These are phyloP conservation scores for Phaeoacremonium minimum DNA, from an alignment of 2,329 filamentous ascomycete species.

Conservation along the genomic window DNA sequence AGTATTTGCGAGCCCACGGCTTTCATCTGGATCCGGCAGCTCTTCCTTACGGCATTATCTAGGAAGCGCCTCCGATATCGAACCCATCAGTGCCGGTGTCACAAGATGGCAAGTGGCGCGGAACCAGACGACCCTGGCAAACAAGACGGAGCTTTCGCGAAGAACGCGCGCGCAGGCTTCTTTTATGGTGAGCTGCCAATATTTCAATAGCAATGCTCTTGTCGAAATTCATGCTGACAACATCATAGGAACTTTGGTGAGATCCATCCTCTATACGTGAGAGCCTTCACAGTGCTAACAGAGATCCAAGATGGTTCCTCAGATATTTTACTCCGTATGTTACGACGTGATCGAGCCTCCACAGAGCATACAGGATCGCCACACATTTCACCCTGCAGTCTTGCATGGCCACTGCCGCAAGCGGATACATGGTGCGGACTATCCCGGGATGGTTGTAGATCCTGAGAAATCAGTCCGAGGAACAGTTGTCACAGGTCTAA, in stretches of 20 bases:
- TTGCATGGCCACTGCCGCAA: slow-evolving; percentile 68
- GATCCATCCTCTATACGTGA: too few relatives aligned
- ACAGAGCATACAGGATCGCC: slow-evolving; percentile 48
- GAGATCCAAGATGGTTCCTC: slow-evolving; percentile 64
- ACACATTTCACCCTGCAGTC: slow-evolving; percentile 68
- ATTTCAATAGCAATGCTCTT: too few relatives aligned
- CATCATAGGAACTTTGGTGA: slow-evolving; percentile 31
- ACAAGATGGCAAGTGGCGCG: too few relatives aligned
- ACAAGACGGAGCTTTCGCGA: too few relatives aligned
- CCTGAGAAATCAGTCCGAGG: slow-evolving; percentile 62
- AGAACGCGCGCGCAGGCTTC: slow-evolving; percentile 36
- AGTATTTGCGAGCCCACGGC: too few relatives aligned
- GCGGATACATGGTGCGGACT: slow-evolving; percentile 67
- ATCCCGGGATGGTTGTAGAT: slow-evolving; percentile 70
- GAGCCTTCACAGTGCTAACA: too few relatives aligned
- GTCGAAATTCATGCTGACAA: slow-evolving; percentile 14
- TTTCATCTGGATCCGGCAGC: too few relatives aligned
- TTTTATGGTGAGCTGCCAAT: slow-evolving; percentile 46
- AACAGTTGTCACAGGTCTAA: slow-evolving; percentile 73
- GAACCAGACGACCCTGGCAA: too few relatives aligned
- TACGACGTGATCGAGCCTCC: slow-evolving; percentile 53
- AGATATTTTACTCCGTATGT: slow-evolving; percentile 82
- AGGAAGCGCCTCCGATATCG: too few relatives aligned
- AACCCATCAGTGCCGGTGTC: too few relatives aligned
- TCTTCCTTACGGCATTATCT: too few relatives aligned